Evolutionary conservation across 2,329 filamentous ascomycete species (phyloP).

Genomic region (Chrysoporthe deuterocubensis): DNA sequence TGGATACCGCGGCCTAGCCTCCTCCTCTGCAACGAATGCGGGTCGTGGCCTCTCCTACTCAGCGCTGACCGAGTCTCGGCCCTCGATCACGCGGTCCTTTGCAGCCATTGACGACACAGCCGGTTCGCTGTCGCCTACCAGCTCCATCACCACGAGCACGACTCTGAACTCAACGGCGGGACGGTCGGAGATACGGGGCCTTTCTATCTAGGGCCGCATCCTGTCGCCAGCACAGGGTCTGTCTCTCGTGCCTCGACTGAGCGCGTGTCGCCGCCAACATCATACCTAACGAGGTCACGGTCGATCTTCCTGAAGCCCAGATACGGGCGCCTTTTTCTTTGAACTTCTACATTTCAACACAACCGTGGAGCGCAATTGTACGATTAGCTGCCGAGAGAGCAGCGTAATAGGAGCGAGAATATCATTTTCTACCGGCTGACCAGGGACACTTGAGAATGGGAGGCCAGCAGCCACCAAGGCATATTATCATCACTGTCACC

Average conservation of each 20-base stretch:
- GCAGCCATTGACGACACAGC: slow-evolving; percentile 23
- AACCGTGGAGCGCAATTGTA: background rate
- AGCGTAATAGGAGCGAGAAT: background rate
- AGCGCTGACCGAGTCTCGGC: slow-evolving; percentile 17
- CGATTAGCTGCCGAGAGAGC: background rate
- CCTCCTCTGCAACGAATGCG: slow-evolving; percentile 12
- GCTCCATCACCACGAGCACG: slow-evolving; percentile 9
- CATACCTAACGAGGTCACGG: background rate
- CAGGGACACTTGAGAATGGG: background rate
- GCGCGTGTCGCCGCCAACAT: background rate
- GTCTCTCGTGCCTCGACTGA: background rate
- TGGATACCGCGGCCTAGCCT: slow-evolving; percentile 27
- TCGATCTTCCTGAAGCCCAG: background rate
- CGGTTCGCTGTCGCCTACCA: slow-evolving; percentile 5
- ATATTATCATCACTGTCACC: background rate
- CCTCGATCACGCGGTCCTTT: slow-evolving; percentile 24
- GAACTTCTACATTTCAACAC: background rate
- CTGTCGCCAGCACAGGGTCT: background rate
- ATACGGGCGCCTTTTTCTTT: background rate
- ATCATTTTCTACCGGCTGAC: background rate
- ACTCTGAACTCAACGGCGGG: slow-evolving; percentile 5
- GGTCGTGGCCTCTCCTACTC: slow-evolving; percentile 4
- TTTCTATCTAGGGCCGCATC: slow-evolving; percentile 1
- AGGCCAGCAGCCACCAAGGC: background rate
- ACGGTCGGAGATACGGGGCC: slow-evolving; percentile 1